Conservation (phyloP, 2,329 filamentous ascomycete species). For the Sporothrix schenckii region DNA sequence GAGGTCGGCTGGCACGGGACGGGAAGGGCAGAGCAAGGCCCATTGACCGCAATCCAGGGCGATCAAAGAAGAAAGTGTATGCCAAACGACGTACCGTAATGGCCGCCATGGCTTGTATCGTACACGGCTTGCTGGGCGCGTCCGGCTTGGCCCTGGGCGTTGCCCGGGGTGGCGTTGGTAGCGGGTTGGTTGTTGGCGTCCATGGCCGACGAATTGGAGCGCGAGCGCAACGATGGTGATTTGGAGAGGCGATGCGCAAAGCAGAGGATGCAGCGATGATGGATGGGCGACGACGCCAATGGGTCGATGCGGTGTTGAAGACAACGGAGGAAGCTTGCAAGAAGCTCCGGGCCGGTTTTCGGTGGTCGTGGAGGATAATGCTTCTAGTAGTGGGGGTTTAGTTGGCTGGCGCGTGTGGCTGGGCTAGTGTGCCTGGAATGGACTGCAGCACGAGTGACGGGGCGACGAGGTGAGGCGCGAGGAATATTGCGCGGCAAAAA, state of each 20-base stretch:
- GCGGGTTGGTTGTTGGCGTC: conserved; percentile 58
- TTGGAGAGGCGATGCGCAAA: not conserved
- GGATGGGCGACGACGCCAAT: not conserved
- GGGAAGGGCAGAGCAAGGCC: not conserved
- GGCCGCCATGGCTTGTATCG: conserved; percentile 72
- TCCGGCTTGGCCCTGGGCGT: conserved; percentile 57
- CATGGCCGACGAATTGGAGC: conserved; percentile 47
- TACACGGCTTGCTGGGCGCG: conserved; percentile 65
- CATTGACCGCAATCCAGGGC: not conserved
- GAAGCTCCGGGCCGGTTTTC: conserved; percentile 29
- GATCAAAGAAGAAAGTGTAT: not conserved
- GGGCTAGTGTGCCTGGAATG: conserved; percentile 19
- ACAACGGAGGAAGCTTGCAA: conserved; percentile 22
- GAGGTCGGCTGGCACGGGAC: not conserved
- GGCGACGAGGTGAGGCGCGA: conserved; percentile 8
- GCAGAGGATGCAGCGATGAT: not conserved
- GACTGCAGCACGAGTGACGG: conserved; percentile 12
- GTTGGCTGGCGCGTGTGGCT: conserved; percentile 23
- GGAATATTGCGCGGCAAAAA: not conserved
- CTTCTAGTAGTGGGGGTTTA: conserved; percentile 13
- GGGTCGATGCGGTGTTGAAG: conserved; percentile 13
- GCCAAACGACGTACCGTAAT: conserved; percentile 65
- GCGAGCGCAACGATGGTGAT: not conserved
- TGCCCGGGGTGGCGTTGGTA: conserved; percentile 34
- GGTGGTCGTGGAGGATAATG: conserved; percentile 26